Evolutionary conservation across 371 early-diverging fungal genomes (phyloP).

Genomic region (Apophysomyces elegans): DNA sequence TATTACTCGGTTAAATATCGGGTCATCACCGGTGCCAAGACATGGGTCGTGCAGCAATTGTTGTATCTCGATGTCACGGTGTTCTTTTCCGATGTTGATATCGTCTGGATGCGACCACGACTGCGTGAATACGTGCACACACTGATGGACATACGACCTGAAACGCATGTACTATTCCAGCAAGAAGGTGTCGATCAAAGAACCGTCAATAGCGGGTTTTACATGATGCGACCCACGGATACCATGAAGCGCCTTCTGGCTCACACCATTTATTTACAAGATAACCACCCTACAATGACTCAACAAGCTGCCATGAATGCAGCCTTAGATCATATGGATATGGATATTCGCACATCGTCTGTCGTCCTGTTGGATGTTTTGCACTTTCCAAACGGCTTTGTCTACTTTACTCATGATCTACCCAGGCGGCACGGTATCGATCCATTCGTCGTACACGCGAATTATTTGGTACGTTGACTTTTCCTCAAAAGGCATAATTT

Average conservation of each 20-base stretch:
- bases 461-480: constrained; percentile 25
- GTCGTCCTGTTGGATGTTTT: constrained; percentile 33
- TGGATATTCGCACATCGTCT: constrained; percentile 26
- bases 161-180: constrained; percentile 33
- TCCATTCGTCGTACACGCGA: constrained; percentile 35
- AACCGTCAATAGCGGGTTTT: constrained; percentile 36
- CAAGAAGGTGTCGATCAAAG: constrained; percentile 37
- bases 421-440: constrained; percentile 26
- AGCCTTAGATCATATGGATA: constrained; percentile 27
- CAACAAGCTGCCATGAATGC: constrained; percentile 39
- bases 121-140: constrained; percentile 27
- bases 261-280: constrained; percentile 31
- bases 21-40: constrained; percentile 46
- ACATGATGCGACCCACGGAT: constrained; percentile 32
- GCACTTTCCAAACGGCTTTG: constrained; percentile 35
- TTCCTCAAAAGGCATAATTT: not conserved
- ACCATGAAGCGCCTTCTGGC: constrained; percentile 30
- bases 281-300: constrained; percentile 23
- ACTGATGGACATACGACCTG: constrained; percentile 24
- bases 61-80: constrained; percentile 36
- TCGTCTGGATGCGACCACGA: constrained; percentile 34
- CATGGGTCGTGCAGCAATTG: constrained; percentile 35
- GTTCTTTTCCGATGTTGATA: constrained; percentile 39
- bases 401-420: constrained; percentile 29
- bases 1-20: constrained; percentile 47